These are phyloP conservation scores for Cladophialophora bantiana DNA, from an alignment of 2,329 filamentous ascomycete genomes.

Conservation along the genomic window DNA sequence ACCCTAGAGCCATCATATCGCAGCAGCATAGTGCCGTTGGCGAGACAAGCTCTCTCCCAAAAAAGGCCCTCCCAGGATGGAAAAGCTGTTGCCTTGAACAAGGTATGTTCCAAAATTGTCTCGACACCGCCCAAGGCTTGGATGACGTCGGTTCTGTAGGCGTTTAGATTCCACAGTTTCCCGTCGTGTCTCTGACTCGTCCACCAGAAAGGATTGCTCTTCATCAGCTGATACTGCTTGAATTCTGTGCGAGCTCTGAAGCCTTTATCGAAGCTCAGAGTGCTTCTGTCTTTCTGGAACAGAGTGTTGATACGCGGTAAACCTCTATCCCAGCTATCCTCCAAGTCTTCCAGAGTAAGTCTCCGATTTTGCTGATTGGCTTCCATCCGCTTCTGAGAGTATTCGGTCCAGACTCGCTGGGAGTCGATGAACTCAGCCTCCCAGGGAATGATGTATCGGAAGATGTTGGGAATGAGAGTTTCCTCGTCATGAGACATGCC, in stretches of 20 bases:
- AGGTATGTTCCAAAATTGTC: constrained; percentile 93
- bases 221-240: constrained; percentile 98
- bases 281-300: constrained; percentile 98
- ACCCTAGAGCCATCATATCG: constrained; percentile 55
- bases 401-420: constrained; percentile 98
- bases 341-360: constrained; percentile 91
- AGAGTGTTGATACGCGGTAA: constrained; percentile 97
- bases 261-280: constrained; percentile 96
- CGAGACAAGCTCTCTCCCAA: constrained; percentile 71
- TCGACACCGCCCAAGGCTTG: constrained; percentile 96
- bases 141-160: constrained; percentile 95
- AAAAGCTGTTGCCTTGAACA: constrained; percentile 97
- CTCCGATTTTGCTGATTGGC: constrained; percentile 97
- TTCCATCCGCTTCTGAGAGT: constrained; percentile 95
- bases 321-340: constrained; percentile 98
- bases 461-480: constrained; percentile 97
- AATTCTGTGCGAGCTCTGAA: constrained; percentile 96
- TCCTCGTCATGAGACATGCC: constrained; percentile 99
- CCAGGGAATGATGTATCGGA: constrained; percentile 99
- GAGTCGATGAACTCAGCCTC: constrained; percentile 99
- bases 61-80: constrained; percentile 96
- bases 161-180: constrained; percentile 96
- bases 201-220: constrained; percentile 99
- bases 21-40: constrained; percentile 54
- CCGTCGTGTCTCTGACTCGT: constrained; percentile 96